Percentiles rank a stretch among this genome's conserved stretches.
Evolutionary conservation across 2,329 filamentous ascomycete species (phyloP).

Genomic region (Sclerotinia glacialis): DNA sequence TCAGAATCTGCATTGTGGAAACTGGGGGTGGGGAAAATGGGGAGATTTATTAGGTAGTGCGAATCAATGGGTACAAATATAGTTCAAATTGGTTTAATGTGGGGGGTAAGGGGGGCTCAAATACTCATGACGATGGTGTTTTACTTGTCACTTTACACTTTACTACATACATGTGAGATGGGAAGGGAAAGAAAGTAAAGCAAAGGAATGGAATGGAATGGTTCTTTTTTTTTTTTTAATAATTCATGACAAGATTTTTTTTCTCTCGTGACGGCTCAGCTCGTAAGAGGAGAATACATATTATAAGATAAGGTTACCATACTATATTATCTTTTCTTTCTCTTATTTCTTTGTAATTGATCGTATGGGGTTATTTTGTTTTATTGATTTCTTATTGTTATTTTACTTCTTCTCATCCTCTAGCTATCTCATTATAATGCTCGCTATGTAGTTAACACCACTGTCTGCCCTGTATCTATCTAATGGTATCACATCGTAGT

Average conservation of each 20-base stretch:
- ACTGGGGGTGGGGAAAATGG: neutral
- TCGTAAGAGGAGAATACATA: neutral
- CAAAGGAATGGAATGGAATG: neutral
- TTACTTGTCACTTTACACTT: neutral
- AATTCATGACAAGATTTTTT: neutral
- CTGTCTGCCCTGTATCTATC: neutral
- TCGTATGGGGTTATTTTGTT: too few relatives aligned
- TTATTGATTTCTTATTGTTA: too few relatives aligned
- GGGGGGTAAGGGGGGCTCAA: neutral
- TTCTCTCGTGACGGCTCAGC: neutral
- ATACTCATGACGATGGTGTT: slow-evolving; percentile 4
- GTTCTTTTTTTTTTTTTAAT: neutral
- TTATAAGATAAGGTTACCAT: neutral
- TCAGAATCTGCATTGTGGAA: neutral
- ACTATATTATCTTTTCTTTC: neutral
- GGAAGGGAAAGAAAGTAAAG: neutral
- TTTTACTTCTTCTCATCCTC: neutral
- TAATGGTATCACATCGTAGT: neutral
- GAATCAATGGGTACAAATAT: slow-evolving; percentile 4
- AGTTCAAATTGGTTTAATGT: neutral
- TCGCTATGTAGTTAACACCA: neutral
- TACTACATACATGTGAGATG: neutral
- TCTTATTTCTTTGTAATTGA: neutral
- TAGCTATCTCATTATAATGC: neutral
- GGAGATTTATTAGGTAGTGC: neutral